Percentiles rank a stretch among this genome's conserved stretches.
Evolutionary conservation across 2,329 filamentous ascomycete genomes (phyloP).

Genomic region (Clarireedia monteithiana): DNA sequence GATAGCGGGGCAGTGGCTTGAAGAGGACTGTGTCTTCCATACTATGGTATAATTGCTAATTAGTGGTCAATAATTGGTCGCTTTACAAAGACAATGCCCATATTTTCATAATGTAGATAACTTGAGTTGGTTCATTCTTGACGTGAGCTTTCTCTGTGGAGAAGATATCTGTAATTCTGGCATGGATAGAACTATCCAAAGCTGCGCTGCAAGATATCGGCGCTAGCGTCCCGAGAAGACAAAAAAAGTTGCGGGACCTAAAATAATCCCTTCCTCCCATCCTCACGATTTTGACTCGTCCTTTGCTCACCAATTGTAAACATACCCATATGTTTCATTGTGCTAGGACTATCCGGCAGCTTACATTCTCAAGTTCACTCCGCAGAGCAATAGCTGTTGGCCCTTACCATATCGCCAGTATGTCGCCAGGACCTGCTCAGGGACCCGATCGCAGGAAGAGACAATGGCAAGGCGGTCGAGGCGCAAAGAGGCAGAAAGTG

Average conservation of each 20-base stretch:
- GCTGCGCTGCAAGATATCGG: too few species aligned
- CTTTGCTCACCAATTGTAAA: background rate
- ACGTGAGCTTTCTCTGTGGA: too few species aligned
- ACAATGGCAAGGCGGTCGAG: conserved; percentile 25
- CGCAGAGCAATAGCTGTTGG: background rate
- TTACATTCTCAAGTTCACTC: background rate
- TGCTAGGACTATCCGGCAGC: background rate
- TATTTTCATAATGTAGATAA: too few species aligned
- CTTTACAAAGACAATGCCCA: too few species aligned
- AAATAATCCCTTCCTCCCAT: background rate
- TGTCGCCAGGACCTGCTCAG: conserved; percentile 8
- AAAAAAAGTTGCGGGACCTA: background rate
- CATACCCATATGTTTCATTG: conserved; percentile 25
- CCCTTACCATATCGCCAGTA: conserved; percentile 11
- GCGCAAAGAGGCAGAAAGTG: conserved; percentile 43
- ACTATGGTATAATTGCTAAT: background rate
- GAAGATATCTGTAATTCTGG: too few species aligned
- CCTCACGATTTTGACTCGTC: background rate
- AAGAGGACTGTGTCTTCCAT: background rate
- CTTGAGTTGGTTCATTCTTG: too few species aligned
- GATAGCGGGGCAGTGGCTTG: too few species aligned
- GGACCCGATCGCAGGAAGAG: conserved; percentile 22
- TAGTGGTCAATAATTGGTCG: background rate
- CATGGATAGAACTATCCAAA: too few species aligned
- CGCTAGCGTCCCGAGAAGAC: too few species aligned